Conservation (phyloP, 495 filamentous ascomycete species). For the Xylaria curta region DNA sequence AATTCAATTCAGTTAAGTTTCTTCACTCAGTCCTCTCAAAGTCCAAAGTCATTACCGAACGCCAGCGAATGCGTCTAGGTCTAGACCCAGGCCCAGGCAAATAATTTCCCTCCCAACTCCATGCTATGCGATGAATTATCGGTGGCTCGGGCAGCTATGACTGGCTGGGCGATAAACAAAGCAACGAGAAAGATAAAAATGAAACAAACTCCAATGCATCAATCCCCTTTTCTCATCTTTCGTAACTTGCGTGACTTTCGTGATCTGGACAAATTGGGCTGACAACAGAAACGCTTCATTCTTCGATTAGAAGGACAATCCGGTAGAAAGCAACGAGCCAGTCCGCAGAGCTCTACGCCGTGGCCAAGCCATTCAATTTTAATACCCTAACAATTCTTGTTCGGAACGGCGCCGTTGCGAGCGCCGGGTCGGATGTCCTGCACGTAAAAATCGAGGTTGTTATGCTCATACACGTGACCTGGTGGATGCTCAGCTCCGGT, state of each 20-base stretch:
- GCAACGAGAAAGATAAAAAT: background rate
- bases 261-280: background rate
- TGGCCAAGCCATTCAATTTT: conserved; percentile 34
- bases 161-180: background rate
- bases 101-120: conserved; percentile 17
- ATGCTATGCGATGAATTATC: conserved; percentile 19
- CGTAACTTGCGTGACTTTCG: conserved; percentile 11
- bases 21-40: background rate
- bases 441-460: conserved; percentile 75
- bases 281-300: background rate
- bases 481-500: conserved; percentile 76
- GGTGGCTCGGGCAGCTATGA: background rate
- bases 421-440: conserved; percentile 72
- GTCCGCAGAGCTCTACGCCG: conserved; percentile 27
- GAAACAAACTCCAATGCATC: conserved; percentile 23
- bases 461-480: conserved; percentile 85
- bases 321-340: conserved; percentile 1
- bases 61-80: conserved; percentile 24
- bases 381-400: conserved; percentile 37
- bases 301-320: background rate
- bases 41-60: conserved; percentile 1
- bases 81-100: background rate
- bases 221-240: conserved; percentile 13
- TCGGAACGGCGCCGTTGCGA: conserved; percentile 31
- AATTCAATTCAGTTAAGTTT: background rate